phyloP scores from a whole-genome alignment of 192 early-diverging fungal species.

The Cetraspora pellucida region DNA sequence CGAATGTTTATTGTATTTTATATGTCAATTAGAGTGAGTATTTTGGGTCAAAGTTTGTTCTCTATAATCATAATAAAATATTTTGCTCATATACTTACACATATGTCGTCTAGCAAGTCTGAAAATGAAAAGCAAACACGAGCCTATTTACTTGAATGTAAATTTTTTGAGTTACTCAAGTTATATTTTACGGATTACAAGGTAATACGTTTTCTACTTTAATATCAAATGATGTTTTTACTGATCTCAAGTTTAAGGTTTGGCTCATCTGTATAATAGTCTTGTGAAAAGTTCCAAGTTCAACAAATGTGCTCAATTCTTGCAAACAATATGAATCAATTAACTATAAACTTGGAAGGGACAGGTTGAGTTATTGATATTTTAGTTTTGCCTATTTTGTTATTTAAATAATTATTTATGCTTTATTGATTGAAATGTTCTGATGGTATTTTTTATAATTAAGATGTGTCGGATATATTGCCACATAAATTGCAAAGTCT shows the following conservation, averaged over 20 bases:
- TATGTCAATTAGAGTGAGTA: conserved; percentile 45
- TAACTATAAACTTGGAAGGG: neutral
- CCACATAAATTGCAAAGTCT: neutral
- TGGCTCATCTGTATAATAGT: neutral
- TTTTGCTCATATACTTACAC: neutral
- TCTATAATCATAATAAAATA: neutral
- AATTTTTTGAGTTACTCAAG: conserved; percentile 49
- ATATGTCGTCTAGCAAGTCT: conserved; percentile 20
- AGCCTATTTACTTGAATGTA: conserved; percentile 30
- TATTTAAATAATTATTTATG: neutral
- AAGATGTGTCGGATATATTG: neutral
- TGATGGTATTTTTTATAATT: neutral
- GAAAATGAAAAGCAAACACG: conserved; percentile 12
- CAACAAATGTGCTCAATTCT: conserved; percentile 12
- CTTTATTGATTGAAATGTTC: neutral
- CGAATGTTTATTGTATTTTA: conserved; percentile 67
- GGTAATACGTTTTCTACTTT: conserved; percentile 6
- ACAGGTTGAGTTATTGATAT: conserved; percentile 7
- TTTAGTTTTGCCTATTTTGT: neutral
- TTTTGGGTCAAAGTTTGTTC: neutral
- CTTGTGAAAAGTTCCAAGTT: conserved; percentile 2
- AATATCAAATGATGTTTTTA: neutral
- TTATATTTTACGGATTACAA: conserved; percentile 44
- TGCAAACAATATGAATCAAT: neutral
- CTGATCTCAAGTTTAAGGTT: neutral